Conservation (phyloP, 208 protist genomes). For the Angomonas desouzai region DNA sequence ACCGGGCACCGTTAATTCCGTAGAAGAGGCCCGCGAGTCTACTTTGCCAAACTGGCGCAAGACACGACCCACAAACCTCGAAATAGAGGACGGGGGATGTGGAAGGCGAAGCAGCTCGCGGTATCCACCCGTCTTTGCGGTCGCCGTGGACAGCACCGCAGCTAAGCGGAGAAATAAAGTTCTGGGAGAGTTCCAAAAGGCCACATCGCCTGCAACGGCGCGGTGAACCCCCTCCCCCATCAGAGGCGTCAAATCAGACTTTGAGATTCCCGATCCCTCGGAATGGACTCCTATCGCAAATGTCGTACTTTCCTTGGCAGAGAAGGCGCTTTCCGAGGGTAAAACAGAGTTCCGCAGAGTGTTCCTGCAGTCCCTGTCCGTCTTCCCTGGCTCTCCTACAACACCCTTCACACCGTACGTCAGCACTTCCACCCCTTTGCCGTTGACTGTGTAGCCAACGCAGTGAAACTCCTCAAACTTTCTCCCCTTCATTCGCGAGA, state of each 20-base stretch:
- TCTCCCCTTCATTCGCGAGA: conserved; percentile 30
- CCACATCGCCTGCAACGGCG: no score
- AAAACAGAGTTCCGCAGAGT: neutral
- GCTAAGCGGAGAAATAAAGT: neutral
- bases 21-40: neutral
- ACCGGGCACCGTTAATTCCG: neutral
- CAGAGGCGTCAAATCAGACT: neutral
- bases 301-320: neutral
- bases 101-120: neutral
- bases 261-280: neutral
- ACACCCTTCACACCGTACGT: conserved; percentile 46
- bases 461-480: conserved; percentile 46
- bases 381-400: conserved; percentile 19
- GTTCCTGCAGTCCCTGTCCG: neutral
- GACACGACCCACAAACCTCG: neutral
- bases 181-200: neutral
- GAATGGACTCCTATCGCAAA: neutral
- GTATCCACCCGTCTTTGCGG: neutral
- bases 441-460: conserved; percentile 67
- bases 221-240: neutral
- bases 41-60: neutral
- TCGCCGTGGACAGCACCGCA: neutral
- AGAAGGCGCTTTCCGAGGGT: conserved; percentile 3
- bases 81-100: neutral
- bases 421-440: conserved; percentile 43